Evolutionary conservation across 129 eudicot genomes (phyloP).

Genomic region (Ambrosia artemisiifolia): DNA sequence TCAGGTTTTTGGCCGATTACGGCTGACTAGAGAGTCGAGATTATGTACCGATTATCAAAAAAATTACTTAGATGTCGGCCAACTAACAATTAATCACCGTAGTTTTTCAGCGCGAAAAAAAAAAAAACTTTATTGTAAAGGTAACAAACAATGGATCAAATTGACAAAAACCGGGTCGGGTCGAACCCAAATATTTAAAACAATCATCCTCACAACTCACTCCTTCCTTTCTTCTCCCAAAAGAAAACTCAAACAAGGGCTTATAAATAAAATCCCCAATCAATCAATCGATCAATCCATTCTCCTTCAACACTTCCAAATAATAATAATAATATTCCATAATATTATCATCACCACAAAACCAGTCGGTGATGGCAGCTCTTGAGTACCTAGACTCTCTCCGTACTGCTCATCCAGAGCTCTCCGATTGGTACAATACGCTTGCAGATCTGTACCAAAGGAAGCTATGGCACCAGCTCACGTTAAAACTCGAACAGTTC

Average conservation of each 20-base stretch:
- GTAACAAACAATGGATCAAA: neutral
- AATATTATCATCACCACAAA: constrained; percentile 15
- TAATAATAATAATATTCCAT: too few species aligned
- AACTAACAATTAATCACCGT: too few species aligned
- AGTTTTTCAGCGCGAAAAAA: too few species aligned
- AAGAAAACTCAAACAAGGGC: constrained; percentile 30
- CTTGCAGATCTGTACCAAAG: constrained; percentile 89
- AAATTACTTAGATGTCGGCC: too few species aligned
- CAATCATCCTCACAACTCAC: constrained; percentile 14
- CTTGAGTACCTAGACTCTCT: constrained; percentile 68
- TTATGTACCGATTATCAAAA: too few species aligned
- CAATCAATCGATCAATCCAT: neutral
- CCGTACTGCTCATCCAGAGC: constrained; percentile 74
- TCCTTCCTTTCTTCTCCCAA: constrained; percentile 27
- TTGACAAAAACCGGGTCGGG: constrained; percentile 17
- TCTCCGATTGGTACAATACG: constrained; percentile 68
- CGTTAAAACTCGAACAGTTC: constrained; percentile 82
- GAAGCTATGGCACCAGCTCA: constrained; percentile 92
- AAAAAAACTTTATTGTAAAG: neutral
- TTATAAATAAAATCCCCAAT: constrained; percentile 18
- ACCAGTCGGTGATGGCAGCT: constrained; percentile 59
- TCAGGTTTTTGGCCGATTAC: too few species aligned
- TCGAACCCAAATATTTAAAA: constrained; percentile 7
- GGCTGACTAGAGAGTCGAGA: too few species aligned
- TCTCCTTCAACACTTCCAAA: constrained; percentile 2